Conservation (phyloP, 306 rosid species). For the Mimosa pudica region DNA sequence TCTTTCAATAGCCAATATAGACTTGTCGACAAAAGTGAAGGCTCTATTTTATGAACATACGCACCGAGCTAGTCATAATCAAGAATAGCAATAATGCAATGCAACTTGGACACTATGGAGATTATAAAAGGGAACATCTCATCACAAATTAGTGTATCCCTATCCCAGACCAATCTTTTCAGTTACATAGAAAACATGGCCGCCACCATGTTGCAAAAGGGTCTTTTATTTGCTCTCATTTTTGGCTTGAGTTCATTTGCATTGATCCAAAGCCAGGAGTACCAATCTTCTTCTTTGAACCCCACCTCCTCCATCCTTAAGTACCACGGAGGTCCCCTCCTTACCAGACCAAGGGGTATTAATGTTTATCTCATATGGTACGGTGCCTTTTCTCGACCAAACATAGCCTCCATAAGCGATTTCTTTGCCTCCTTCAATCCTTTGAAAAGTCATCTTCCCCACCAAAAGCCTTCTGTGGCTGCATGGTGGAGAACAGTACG, state of each 20-base stretch:
- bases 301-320: constrained; percentile 13
- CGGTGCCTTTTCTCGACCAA: constrained; percentile 26
- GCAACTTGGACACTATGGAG: background rate
- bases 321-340: constrained; percentile 47
- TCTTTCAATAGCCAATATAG: constrained; percentile 10
- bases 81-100: constrained; percentile 18
- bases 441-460: background rate
- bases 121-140: constrained; percentile 24
- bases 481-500: constrained; percentile 38
- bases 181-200: constrained; percentile 6
- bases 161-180: background rate
- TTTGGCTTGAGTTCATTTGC: constrained; percentile 31
- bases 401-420: constrained; percentile 28
- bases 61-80: background rate
- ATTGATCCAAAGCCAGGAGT: constrained; percentile 3
- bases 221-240: constrained; percentile 24
- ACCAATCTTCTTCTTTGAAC: constrained; percentile 16
- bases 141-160: background rate
- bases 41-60: background rate
- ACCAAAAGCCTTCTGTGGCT: constrained; percentile 22
- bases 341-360: constrained; percentile 22
- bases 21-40: constrained; percentile 11
- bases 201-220: background rate
- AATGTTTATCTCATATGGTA: constrained; percentile 40
- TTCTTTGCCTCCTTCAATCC: constrained; percentile 38